Base-by-base conservation (phyloP, 2,329 filamentous ascomycete species). In the Trematosphaeria pertusa region DNA sequence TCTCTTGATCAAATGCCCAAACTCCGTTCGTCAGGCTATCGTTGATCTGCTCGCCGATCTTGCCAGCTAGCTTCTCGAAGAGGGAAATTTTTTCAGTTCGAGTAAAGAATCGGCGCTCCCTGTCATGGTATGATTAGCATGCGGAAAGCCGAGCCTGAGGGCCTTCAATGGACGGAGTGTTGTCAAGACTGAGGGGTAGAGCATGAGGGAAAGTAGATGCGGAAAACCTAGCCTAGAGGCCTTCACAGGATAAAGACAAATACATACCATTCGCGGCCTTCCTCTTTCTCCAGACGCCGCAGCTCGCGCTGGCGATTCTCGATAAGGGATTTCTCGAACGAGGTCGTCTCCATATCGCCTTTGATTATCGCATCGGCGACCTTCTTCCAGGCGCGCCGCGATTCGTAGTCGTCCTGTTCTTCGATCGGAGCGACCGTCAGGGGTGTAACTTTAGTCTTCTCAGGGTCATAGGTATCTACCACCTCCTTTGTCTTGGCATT, bases 41-140 rank as follows among this genome's bases (percentile, higher is more conserved):
- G 54, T 88, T 87, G 14, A 84, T 58, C 43, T 74, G 66, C 52
- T 79, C 73, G 56, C 79, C 63, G 59, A 75, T 54, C 49, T 66
- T 66, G 33, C 67, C 69, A 17, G 76, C 73, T 8, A 32, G 73
- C 75, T 50, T 78, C 66, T 77, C 80, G 59, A 63, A 81, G 62
- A 62, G 72, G 62, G 47, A 78, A 34, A 65, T 61, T 24, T 61
- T 65, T 2, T 73, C 68, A 11, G 66, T 61, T 19, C 70, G 63
- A 2, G 64, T 83, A 75, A 97, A 99, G 77, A 94, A 97, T 43
- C 87, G 82, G 35, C 91, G 82, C 64, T 91, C 82, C 93, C 94
- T 99, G 31, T 83, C 78, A n/a, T n/a, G n/a, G n/a, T n/a, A n/a
- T n/a, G n/a, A n/a, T n/a, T n/a, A n/a, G n/a, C n/a, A n/a, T n/a